Evolutionary conservation across 176 grass and related monocot genomes (phyloP).

Genomic region (Bonia amplexicaulis): DNA sequence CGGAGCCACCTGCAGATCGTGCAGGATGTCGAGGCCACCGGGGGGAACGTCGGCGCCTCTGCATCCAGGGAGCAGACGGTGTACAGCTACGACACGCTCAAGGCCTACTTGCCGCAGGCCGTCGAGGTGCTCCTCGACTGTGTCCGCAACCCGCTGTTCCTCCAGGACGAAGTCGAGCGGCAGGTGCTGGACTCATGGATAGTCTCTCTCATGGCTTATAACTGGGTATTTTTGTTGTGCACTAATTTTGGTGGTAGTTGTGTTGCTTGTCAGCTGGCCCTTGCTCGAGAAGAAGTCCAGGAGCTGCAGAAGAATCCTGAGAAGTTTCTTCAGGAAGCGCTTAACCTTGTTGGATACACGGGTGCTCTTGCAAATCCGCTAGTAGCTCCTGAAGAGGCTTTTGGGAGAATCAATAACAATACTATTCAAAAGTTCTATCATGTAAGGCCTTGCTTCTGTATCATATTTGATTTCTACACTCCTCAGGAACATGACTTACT

Average conservation of each 20-base stretch:
- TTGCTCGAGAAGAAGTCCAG: slow-evolving; percentile 49
- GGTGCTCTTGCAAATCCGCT: slow-evolving; percentile 70
- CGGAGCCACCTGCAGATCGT: slow-evolving; percentile 54
- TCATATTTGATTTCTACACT: slow-evolving; percentile 3
- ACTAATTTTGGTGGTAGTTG: background rate
- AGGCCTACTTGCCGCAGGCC: slow-evolving; percentile 56
- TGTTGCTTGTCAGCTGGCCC: slow-evolving; percentile 45
- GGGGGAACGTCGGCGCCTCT: slow-evolving; percentile 50
- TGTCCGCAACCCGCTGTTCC: slow-evolving; percentile 67
- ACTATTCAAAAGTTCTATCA: slow-evolving; percentile 62
- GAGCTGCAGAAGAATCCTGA: slow-evolving; percentile 49
- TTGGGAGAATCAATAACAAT: slow-evolving; percentile 34
- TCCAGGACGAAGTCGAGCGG: slow-evolving; percentile 51
- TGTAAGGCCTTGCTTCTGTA: slow-evolving; percentile 33
- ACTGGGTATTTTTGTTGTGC: background rate
- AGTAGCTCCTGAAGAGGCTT: slow-evolving; percentile 43
- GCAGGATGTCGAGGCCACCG: slow-evolving; percentile 54
- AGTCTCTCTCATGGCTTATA: background rate
- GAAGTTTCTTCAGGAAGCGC: slow-evolving; percentile 59
- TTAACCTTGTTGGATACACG: slow-evolving; percentile 62
- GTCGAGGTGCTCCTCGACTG: slow-evolving; percentile 72
- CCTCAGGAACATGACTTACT: background rate
- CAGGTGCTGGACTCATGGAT: slow-evolving; percentile 42
- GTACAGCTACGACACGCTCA: slow-evolving; percentile 77
- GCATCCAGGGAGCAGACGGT: slow-evolving; percentile 76